Evolutionary conservation across 331 rosid genomes (phyloP).

Genomic region (Pyrus hybrid): DNA sequence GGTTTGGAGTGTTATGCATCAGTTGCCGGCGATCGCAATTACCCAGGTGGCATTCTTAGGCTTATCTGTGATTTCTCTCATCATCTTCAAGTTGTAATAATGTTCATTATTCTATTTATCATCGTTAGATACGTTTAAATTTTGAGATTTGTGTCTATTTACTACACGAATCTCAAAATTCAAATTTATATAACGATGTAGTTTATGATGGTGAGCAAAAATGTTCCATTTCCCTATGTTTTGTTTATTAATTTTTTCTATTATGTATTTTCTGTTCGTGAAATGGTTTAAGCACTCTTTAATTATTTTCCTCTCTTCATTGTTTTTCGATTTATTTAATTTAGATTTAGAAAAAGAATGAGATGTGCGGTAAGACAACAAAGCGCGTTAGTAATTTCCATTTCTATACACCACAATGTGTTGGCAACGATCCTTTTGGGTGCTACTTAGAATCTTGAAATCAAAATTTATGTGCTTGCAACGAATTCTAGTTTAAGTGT

Average conservation of each 20-base stretch:
- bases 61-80: background rate
- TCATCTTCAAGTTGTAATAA: no score
- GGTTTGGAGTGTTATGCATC: background rate
- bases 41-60: constrained; percentile 3
- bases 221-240: background rate
- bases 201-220: no score
- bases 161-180: no score
- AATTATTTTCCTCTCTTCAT: no score
- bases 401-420: no score
- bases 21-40: background rate
- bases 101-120: no score
- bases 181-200: rapidly evolving
- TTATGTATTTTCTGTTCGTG: background rate
- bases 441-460: constrained; percentile 15
- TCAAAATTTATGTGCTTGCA: background rate
- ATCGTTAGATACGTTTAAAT: no score
- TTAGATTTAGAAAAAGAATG: no score
- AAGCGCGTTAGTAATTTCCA: background rate
- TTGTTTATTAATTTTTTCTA: background rate
- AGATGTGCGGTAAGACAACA: background rate
- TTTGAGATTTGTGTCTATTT: no score
- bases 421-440: background rate
- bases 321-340: no score
- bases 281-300: background rate
- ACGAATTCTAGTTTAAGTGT: background rate